Evolutionary conservation across 2,329 filamentous ascomycete species (phyloP).

Genomic region (Helotiales sp.): DNA sequence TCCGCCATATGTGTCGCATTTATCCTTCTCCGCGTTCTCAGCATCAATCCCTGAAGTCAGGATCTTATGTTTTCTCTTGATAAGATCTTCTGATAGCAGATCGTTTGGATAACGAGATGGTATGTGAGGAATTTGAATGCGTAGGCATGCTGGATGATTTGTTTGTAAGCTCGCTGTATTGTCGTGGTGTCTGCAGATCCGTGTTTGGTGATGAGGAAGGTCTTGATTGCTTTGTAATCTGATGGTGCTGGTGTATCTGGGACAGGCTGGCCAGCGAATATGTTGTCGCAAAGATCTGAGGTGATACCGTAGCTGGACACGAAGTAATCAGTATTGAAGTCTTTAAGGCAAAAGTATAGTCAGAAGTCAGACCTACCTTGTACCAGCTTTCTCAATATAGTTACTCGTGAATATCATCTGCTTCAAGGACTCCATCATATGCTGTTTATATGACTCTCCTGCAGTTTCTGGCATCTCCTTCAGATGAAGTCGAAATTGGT

Average conservation of each 20-base stretch:
- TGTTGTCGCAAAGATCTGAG: neutral
- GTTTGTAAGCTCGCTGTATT: neutral
- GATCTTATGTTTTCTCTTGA: neutral
- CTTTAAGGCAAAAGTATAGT: too few species aligned
- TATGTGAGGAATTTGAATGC: neutral
- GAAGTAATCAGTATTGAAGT: too few species aligned
- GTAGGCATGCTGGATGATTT: neutral
- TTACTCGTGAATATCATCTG: neutral
- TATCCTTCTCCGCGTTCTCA: neutral
- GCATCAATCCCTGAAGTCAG: neutral
- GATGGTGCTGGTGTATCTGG: too few species aligned
- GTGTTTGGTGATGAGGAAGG: too few species aligned
- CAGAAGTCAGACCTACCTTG: too few species aligned
- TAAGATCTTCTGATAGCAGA: neutral
- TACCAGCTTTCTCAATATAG: neutral
- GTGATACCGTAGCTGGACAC: neutral
- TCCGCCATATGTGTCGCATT: neutral
- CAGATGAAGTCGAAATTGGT: neutral
- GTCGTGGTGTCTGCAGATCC: too few species aligned
- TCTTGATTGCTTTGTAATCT: neutral
- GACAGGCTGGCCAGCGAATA: neutral
- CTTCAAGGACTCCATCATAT: neutral
- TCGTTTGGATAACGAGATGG: neutral
- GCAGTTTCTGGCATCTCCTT: neutral
- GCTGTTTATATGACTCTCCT: neutral